A percentile compares a stretch with the other conserved stretches of the same genome.
Conservation (phyloP, 2,329 filamentous ascomycete genomes). For the Harringtonia aguacate region DNA sequence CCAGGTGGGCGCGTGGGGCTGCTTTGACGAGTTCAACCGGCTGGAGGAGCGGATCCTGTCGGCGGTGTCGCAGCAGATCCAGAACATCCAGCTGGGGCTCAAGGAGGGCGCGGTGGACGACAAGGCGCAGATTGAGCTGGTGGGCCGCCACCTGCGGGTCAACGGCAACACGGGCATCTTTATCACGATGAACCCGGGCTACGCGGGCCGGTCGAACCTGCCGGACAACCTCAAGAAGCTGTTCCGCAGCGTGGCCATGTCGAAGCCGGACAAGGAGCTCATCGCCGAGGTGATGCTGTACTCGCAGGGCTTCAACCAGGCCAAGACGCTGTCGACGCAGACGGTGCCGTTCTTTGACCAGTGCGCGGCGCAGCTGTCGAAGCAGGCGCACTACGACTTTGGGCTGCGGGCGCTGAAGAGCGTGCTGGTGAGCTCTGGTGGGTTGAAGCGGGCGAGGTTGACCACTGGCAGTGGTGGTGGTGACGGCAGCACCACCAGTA, state of each 20-base stretch:
- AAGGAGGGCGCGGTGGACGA: constrained; percentile 74
- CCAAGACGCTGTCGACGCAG: constrained; percentile 86
- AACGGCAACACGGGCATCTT: constrained; percentile 95
- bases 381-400: constrained; percentile 98
- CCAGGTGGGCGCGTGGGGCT: constrained; percentile 98
- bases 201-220: constrained; percentile 93
- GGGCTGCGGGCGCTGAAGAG: constrained; percentile 96
- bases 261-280: constrained; percentile 97
- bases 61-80: constrained; percentile 96
- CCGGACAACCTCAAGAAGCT: constrained; percentile 99
- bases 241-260: constrained; percentile 99
- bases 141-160: constrained; percentile 81
- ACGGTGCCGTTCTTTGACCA: constrained; percentile 98
- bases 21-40: constrained; percentile 99
- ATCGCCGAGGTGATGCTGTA: constrained; percentile 99
- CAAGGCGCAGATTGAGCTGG: constrained; percentile 67
- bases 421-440: constrained; percentile 93
- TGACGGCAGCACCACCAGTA: constrained; percentile 37
- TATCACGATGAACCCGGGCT: constrained; percentile 99
- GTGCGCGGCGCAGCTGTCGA: constrained; percentile 71
- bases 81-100: constrained; percentile 95
- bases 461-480: constrained; percentile 36
- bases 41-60: constrained; percentile 95
- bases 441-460: constrained; percentile 79
- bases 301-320: constrained; percentile 96